Evolutionary conservation across 306 rosid genomes (phyloP).

Genomic region (Cucurbita moschata): DNA sequence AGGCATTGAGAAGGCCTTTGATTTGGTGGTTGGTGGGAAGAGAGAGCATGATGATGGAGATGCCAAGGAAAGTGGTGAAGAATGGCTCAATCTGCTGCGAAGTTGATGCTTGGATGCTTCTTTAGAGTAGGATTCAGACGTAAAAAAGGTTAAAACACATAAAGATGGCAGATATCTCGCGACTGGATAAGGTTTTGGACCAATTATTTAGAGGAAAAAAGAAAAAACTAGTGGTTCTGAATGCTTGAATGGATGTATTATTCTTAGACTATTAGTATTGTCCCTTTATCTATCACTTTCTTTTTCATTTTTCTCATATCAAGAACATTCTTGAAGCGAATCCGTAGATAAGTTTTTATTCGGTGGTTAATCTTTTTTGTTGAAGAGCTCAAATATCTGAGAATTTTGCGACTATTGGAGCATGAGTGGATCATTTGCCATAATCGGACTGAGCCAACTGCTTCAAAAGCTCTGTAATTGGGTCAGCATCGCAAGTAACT

Average conservation of each 20-base stretch:
- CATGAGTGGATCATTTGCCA: neutral
- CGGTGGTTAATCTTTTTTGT: neutral
- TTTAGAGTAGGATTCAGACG: neutral
- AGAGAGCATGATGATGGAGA: constrained; percentile 3
- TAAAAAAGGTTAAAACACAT: constrained; percentile 8
- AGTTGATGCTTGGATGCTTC: neutral
- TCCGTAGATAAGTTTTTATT: neutral
- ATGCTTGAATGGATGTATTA: neutral
- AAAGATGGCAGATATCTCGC: constrained; percentile 12
- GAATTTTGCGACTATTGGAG: neutral
- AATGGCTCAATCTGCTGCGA: neutral
- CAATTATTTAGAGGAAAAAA: neutral
- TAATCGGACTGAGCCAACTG: neutral
- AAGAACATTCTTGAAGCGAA: neutral
- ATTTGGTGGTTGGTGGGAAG: constrained; percentile 9
- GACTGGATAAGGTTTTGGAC: constrained; percentile 15
- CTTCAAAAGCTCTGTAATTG: constrained; percentile 3
- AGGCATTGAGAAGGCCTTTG: constrained; percentile 9
- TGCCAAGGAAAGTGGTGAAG: constrained; percentile 6
- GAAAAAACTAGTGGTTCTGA: neutral
- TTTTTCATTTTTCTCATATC: neutral
- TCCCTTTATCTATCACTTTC: neutral
- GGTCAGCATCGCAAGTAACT: neutral
- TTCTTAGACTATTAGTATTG: neutral
- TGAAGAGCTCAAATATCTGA: neutral